Evolutionary conservation across 2,329 filamentous ascomycete genomes (phyloP).

Genomic region (Sclerotinia glacialis): DNA sequence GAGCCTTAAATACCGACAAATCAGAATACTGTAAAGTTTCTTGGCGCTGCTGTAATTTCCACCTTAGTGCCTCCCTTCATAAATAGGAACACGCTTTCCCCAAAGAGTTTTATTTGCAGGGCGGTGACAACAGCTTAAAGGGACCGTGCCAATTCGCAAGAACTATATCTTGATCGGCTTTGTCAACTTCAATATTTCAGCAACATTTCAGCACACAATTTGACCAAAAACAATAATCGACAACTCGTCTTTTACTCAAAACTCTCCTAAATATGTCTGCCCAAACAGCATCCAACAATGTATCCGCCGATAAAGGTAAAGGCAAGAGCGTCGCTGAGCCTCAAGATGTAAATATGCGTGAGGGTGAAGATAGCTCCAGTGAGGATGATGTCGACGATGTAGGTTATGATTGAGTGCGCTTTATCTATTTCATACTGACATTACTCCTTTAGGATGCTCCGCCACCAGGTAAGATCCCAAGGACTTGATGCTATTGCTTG

Average conservation of each 20-base stretch:
- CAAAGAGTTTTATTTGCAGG: background rate
- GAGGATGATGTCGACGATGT: conserved; percentile 70
- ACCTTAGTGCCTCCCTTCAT: background rate
- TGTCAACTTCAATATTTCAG: background rate
- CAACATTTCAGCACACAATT: background rate
- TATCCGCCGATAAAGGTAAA: conserved; percentile 73
- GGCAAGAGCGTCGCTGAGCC: conserved; percentile 64
- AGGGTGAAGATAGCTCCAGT: conserved; percentile 57
- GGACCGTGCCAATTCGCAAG: conserved; percentile 9
- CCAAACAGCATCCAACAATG: conserved; percentile 38
- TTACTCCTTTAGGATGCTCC: conserved; percentile 25
- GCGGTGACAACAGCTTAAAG: background rate
- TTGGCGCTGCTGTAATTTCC: background rate
- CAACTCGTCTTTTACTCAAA: background rate
- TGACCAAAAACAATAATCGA: background rate
- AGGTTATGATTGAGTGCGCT: conserved; percentile 36
- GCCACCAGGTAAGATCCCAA: conserved; percentile 34
- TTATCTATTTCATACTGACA: conserved; percentile 20
- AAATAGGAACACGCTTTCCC: conserved; percentile 7
- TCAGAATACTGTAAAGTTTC: background rate
- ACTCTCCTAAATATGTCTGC: conserved; percentile 44
- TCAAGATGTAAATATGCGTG: conserved; percentile 63
- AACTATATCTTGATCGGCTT: conserved; percentile 6
- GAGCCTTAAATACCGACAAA: background rate
- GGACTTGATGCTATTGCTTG: background rate